Base-by-base conservation (phyloP, 345 rosid genomes). In the Excoecaria cochinchinensis region DNA sequence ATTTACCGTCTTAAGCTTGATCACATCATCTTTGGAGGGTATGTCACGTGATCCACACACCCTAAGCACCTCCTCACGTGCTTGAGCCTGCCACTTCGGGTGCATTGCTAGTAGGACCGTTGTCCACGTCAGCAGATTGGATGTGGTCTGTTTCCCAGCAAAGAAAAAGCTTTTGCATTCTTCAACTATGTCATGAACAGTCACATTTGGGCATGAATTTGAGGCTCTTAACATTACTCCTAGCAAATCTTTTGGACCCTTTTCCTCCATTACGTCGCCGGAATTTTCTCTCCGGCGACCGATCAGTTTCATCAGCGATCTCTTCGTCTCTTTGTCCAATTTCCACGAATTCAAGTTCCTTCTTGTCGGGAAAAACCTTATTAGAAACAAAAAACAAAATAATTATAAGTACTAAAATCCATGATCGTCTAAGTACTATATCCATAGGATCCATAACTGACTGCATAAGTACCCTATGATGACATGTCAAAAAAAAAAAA, bases 131-230 rank as follows among this genome's bases (percentile, higher is more conserved):
- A 90, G 89, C 70, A 90, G 73, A 36, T 77, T 80, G 7, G 97
- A 82, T 0, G 96, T 89, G 76, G 94, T 92, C 78, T 90, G 92
- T 69, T 89, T 87, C 13, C 94, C 96, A 8, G 92, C 92, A 6
- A 90, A 72, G 80, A 90, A 86, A 74, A 92, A 89, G 63, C 87
- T 62, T 68, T 89, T 89, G 77, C 94, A 90, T 78, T 92, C 97
- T 72, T 89, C 93, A 0, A 90, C 75, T 4, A 81, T 81, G 80
- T 81, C 84, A 50, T 69, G 66, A 3, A 77, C 72, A 8, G 75
- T 82, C 67, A 92, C 91, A 50, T 89, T 86, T 42, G 78, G 13
- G 53, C 74, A 48, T 71, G 77, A 38, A 61, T 86, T 65, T 67
- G 84, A 81, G 60, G 84, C 77, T 19, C 72, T 24, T 8, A 81